These are phyloP conservation scores for Rhizomucor pusillus DNA, from an alignment of 371 early-diverging fungal genomes.

Conservation along the genomic window DNA sequence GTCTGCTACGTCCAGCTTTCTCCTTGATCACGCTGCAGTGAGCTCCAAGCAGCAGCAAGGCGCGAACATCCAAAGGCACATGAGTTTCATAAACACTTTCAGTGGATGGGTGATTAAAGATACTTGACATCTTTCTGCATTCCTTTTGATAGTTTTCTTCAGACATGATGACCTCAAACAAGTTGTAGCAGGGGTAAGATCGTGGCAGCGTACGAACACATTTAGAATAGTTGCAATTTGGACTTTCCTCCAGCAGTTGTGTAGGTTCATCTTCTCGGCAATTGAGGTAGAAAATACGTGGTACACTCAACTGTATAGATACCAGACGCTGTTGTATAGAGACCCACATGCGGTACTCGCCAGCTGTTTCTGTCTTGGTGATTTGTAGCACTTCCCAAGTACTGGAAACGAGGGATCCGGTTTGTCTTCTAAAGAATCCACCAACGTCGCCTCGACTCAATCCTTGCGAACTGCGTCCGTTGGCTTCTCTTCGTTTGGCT, in stretches of 20 bases:
- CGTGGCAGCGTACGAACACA: conserved; percentile 64
- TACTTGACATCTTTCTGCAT: conserved; percentile 63
- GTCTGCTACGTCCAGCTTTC: conserved; percentile 29
- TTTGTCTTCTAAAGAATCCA: conserved; percentile 55
- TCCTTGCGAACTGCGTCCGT: conserved; percentile 15
- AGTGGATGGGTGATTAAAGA: conserved; percentile 86
- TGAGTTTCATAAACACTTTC: conserved; percentile 94
- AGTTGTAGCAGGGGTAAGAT: conserved; percentile 55
- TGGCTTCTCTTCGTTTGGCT: conserved; percentile 34
- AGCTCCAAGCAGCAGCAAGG: conserved; percentile 73
- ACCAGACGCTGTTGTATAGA: conserved; percentile 69
- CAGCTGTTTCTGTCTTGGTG: conserved; percentile 77
- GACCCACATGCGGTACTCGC: conserved; percentile 85
- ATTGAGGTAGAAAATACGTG: conserved; percentile 86
- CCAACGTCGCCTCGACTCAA: conserved; percentile 16
- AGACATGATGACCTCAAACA: conserved; percentile 80
- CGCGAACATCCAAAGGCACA: conserved; percentile 75
- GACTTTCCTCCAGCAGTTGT: conserved; percentile 20
- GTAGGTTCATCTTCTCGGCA: conserved; percentile 58
- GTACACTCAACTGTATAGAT: conserved; percentile 70
- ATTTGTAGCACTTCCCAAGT: conserved; percentile 88
- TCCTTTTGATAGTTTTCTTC: conserved; percentile 76
- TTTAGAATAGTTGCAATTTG: conserved; percentile 27
- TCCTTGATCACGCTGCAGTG: conserved; percentile 42
- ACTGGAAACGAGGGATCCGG: conserved; percentile 51